phyloP scores from a whole-genome alignment of 345 rosid genomes.

The Capsella bursapastoris region DNA sequence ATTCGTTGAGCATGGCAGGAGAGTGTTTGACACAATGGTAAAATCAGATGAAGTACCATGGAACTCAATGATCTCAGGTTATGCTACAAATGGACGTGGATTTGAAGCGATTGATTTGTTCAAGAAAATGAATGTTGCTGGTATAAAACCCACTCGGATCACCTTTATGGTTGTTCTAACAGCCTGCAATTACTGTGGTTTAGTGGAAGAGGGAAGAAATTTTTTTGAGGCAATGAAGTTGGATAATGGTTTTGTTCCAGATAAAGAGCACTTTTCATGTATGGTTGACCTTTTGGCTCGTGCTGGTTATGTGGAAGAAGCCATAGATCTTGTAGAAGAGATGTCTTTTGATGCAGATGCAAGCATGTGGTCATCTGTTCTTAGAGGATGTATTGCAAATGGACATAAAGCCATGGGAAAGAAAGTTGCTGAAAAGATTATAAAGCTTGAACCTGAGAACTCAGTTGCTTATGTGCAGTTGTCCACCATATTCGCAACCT shows the following conservation, averaged over 20 bases:
- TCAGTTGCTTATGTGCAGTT: conserved; percentile 76
- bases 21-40: conserved; percentile 59
- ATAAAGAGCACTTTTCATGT: conserved; percentile 79
- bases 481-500: conserved; percentile 65
- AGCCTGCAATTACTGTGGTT: conserved; percentile 86
- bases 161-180: conserved; percentile 72
- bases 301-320: conserved; percentile 73
- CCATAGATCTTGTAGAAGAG: conserved; percentile 55
- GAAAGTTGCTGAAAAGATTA: conserved; percentile 67
- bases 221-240: conserved; percentile 66
- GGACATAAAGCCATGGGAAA: conserved; percentile 69
- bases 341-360: conserved; percentile 73
- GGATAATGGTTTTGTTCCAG: conserved; percentile 62
- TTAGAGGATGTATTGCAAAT: conserved; percentile 78
- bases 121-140: conserved; percentile 64
- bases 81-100: conserved; percentile 83
- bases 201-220: conserved; percentile 71
- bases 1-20: conserved; percentile 56
- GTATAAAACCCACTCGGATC: conserved; percentile 55
- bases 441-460: conserved; percentile 81
- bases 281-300: conserved; percentile 82
- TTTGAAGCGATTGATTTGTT: conserved; percentile 64
- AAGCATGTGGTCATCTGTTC: conserved; percentile 72
- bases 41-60: conserved; percentile 72
- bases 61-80: conserved; percentile 89